Conservation (phyloP, 345 rosid species). For the Bretschneidera sinensis region DNA sequence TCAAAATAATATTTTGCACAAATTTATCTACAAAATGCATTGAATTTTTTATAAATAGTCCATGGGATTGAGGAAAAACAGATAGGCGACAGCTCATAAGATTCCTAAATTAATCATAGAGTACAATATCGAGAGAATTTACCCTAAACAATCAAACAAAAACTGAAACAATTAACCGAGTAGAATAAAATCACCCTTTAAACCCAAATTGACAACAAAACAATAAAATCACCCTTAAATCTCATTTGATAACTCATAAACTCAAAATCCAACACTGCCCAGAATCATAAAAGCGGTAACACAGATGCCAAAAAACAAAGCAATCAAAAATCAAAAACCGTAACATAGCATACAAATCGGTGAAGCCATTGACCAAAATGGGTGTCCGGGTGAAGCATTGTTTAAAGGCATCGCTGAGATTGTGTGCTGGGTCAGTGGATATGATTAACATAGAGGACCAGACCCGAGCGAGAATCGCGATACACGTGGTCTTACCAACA, state of each 20-base stretch:
- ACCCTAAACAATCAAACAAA: background rate
- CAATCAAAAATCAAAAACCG: background rate
- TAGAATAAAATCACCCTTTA: background rate
- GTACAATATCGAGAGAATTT: too few species aligned
- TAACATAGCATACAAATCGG: conserved; percentile 95
- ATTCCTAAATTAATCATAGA: background rate
- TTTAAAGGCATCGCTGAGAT: conserved; percentile 98
- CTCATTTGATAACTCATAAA: background rate
- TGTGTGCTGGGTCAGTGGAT: conserved; percentile 99
- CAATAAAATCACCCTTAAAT: background rate
- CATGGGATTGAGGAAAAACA: too few species aligned
- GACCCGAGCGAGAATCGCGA: conserved; percentile 74
- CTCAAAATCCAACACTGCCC: background rate
- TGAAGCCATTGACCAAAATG: conserved; percentile 83
- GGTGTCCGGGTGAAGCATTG: conserved; percentile 89
- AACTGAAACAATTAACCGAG: background rate
- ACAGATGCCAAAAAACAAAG: too few species aligned
- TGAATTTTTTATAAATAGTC: background rate
- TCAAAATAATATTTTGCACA: background rate
- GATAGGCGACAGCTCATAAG: background rate
- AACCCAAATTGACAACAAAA: background rate
- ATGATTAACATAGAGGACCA: conserved; percentile 93
- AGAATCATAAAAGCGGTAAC: background rate
- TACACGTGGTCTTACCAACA: conserved; percentile 96
- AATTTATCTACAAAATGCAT: background rate